Conservation (phyloP, 164 flowering plant genomes). For the Saururus chinensis region DNA sequence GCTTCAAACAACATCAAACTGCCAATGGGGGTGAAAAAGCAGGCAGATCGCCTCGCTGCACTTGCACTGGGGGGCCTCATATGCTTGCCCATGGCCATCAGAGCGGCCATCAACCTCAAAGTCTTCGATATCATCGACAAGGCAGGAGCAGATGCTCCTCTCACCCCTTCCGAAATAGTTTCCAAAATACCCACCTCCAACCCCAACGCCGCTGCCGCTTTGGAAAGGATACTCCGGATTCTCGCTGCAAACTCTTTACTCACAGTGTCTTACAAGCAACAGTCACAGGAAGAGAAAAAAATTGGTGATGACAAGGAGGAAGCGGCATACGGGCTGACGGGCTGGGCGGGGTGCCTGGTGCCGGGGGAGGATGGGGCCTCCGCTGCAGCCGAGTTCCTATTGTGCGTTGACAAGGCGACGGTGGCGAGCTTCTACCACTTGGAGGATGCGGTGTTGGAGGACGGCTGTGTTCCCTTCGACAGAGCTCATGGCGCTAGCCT, state of each 20-base stretch:
- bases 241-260: slow-evolving; percentile 8
- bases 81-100: background rate
- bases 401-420: background rate
- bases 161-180: slow-evolving; percentile 4
- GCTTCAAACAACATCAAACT: too few relatives aligned
- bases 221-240: slow-evolving; percentile 13
- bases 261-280: background rate
- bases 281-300: too few relatives aligned
- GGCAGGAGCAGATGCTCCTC: slow-evolving; percentile 6
- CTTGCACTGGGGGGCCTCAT: background rate
- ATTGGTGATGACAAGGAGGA: too few relatives aligned
- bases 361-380: background rate
- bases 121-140: slow-evolving; percentile 7
- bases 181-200: slow-evolving; percentile 8
- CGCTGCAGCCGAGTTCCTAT: background rate
- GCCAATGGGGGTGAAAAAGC: background rate
- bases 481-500: slow-evolving; percentile 2
- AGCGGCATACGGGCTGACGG: slow-evolving; percentile 5
- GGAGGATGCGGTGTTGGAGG: slow-evolving; percentile 4
- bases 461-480: slow-evolving; percentile 1
- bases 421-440: background rate
- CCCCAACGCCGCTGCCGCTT: slow-evolving; percentile 1
- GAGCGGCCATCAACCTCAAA: background rate
- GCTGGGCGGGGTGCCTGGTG: background rate
- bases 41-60: background rate